phyloP scores from a whole-genome alignment of 1,284 basidiomycete species.

The Irpex lacteus region DNA sequence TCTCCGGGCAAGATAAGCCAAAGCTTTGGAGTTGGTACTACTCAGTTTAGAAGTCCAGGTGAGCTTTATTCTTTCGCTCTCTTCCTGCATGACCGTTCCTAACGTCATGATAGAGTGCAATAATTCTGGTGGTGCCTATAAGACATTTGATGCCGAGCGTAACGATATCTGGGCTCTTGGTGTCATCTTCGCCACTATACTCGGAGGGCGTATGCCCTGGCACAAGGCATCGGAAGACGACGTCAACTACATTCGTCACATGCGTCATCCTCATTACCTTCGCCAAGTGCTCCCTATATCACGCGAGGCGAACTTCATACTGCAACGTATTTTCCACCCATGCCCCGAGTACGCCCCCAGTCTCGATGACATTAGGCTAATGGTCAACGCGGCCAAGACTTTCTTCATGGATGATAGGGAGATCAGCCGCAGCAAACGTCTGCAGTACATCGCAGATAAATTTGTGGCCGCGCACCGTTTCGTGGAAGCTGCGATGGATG shows the following conservation, averaged over 20 bases:
- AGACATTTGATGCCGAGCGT: conserved; percentile 62
- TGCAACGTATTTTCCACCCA: conserved; percentile 37
- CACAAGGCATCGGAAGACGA: conserved; percentile 69
- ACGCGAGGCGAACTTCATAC: conserved; percentile 47
- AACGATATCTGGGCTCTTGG: conserved; percentile 89
- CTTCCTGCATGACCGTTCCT: not conserved
- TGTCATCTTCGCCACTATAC: conserved; percentile 58
- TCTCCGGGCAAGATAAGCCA: conserved; percentile 44
- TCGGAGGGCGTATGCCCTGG: conserved; percentile 88
- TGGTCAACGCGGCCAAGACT: conserved; percentile 8
- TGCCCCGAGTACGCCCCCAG: conserved; percentile 12
- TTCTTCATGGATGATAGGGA: conserved; percentile 18
- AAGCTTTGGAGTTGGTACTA: conserved; percentile 47
- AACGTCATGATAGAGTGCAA: conserved; percentile 23
- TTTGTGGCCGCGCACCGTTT: not conserved
- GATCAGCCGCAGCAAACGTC: conserved; percentile 3
- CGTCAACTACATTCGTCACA: conserved; percentile 52
- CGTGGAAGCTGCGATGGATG: not conserved
- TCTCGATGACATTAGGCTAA: conserved; percentile 12
- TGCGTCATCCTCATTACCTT: conserved; percentile 58
- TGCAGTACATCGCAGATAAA: not conserved
- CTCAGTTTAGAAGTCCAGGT: conserved; percentile 61
- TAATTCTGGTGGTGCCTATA: conserved; percentile 12
- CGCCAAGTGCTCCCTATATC: conserved; percentile 74
- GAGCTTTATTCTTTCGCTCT: conserved; percentile 14